These are phyloP conservation scores for Cucurbita argyrosperma DNA, from an alignment of 306 rosid genomes.

Conservation along the genomic window DNA sequence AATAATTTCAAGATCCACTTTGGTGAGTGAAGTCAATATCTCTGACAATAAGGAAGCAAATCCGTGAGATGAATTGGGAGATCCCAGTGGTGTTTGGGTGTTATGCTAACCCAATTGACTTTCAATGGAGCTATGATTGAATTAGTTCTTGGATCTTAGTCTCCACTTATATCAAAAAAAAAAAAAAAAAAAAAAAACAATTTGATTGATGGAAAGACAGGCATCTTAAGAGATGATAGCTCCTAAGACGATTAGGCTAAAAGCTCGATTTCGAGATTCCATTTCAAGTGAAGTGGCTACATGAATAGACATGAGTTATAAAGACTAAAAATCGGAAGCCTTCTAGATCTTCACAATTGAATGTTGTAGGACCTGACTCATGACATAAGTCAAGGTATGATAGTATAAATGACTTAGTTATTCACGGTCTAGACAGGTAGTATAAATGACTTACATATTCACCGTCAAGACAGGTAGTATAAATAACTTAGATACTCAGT, in stretches of 20 bases:
- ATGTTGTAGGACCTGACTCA: background rate
- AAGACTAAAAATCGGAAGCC: background rate
- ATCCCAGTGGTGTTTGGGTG: background rate
- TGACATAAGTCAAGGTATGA: background rate
- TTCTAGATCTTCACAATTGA: background rate
- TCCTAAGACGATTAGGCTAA: background rate
- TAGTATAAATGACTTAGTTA: background rate
- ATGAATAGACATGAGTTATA: background rate
- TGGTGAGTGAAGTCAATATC: background rate
- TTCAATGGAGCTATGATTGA: slow-evolving; percentile 2
- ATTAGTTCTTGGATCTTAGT: background rate
- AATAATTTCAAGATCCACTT: slow-evolving; percentile 4
- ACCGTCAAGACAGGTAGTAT: no score
- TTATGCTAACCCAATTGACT: background rate
- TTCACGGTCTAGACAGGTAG: background rate
- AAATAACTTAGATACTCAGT: background rate
- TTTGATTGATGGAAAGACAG: no score
- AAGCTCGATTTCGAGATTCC: background rate
- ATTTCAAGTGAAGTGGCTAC: background rate
- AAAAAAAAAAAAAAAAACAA: no score
- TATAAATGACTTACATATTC: no score
- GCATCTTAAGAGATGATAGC: background rate
- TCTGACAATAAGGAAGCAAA: background rate
- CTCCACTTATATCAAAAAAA: background rate
- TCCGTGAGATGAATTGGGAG: background rate